Evolutionary conservation across 1,139 yeast species (phyloP).

Genomic region (Suhomyces coccinellae): DNA sequence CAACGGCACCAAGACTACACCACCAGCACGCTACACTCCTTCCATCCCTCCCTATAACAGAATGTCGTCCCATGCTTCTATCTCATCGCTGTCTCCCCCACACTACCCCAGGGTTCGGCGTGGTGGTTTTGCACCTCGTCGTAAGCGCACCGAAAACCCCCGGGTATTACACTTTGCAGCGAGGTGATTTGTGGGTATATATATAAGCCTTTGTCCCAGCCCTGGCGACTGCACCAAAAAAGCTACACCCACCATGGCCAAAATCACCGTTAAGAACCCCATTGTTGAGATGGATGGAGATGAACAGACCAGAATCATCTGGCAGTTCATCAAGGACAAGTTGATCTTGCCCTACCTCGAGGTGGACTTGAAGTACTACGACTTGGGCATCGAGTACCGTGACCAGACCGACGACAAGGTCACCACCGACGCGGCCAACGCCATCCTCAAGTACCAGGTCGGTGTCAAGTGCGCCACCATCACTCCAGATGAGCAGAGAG

Average conservation of each 20-base stretch:
- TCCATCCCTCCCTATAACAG: too few relatives aligned
- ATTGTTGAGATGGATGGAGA: slow-evolving; percentile 85
- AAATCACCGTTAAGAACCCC: slow-evolving; percentile 69
- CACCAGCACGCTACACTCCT: too few relatives aligned
- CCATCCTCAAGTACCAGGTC: slow-evolving; percentile 73
- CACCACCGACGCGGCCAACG: slow-evolving; percentile 74
- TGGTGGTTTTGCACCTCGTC: neutral
- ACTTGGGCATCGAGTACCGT: slow-evolving; percentile 68
- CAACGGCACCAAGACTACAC: too few relatives aligned
- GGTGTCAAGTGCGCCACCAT: slow-evolving; percentile 87
- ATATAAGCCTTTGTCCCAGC: too few relatives aligned
- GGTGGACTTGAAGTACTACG: slow-evolving; percentile 73
- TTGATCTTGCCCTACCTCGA: slow-evolving; percentile 71
- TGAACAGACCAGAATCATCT: slow-evolving; percentile 83
- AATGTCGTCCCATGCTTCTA: too few relatives aligned
- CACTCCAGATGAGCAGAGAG: slow-evolving; percentile 83
- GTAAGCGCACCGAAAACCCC: slow-evolving; percentile 6
- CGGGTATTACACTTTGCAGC: slow-evolving; percentile 1
- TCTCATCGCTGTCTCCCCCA: neutral
- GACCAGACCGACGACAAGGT: slow-evolving; percentile 73
- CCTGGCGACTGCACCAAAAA: neutral
- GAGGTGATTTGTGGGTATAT: neutral
- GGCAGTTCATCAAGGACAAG: slow-evolving; percentile 72
- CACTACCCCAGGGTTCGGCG: neutral
- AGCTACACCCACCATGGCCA: slow-evolving; percentile 27